Base-by-base conservation (phyloP, 2,329 filamentous ascomycete genomes). In the Neopestalotiopsis clavispora region DNA sequence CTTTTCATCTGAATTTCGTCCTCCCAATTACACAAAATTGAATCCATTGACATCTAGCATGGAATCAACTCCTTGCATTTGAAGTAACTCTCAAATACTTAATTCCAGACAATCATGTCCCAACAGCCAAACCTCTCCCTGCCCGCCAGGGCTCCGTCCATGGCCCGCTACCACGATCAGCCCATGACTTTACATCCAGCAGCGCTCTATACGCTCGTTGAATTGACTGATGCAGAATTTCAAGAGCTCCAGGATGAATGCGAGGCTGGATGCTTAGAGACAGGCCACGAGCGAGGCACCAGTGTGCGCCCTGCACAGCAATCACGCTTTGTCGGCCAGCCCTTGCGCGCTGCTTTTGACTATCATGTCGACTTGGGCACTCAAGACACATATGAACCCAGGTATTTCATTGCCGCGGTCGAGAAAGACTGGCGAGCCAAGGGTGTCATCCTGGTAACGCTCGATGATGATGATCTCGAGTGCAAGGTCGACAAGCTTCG, bases 401-500 rank as follows among this genome's bases (percentile, higher is more conserved):
- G 40, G 38, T 71, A 71, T 30, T 71, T 72, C 45, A 71, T 72
- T 58, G 71, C 61, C 57, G 70, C 61, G 17, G 69, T 68, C 14
- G 69, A 69, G 58, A 32, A 45, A 45, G 67, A 68, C 6, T 69
- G 67, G 67, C 67, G 63, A 45, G 59, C 17, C 34, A 60, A 69
- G 63, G 67, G 67, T 20, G 67, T 69, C 42, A 67, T 69, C 6
- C 28, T 69, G 64, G 67, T 69, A 23, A 68, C 69, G 17, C 56
- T 72, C 12, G 69, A 71, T 56, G 71, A 72, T 30, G 71, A 72
- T 52, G 67, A 72, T 62, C 69, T 72, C 34, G 67, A 72, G 3
- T 71, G 70, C 69, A 71, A 72, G 13, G 70, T 72, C 30, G 69
- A 72, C 67, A 68, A 59, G 34, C 71, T 72, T 69, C 67, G 70